Base-by-base conservation (phyloP, 2,329 filamentous ascomycete species). In the Pyrenochaeta sp. region DNA sequence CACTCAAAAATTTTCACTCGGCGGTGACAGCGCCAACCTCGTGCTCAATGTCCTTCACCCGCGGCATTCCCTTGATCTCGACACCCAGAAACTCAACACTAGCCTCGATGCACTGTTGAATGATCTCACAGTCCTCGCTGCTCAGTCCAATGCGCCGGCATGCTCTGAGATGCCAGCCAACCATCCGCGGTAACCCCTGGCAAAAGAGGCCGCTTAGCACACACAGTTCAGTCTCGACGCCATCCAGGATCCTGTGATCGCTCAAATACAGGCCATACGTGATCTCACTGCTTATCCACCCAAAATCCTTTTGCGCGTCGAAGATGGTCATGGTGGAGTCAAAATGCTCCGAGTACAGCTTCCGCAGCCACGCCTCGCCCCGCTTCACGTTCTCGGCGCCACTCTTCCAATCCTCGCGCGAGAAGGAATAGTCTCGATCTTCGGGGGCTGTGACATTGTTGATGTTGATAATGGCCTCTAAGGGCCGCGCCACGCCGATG, bases 401-500 rank as follows among this genome's bases (percentile, higher is more conserved):
- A n/a, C 76, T 77, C 51, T 79, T 72, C 82, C 82, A 85, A 9
- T 73, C 66, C 47, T 80, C 73, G 30, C 68, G 76, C 7, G 77
- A 78, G 42, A 63, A 68, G 9, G 65, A 73, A 39, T 69, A 77
- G 51, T 85, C 82, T 36, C 73, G 76, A 55, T 85, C 82, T 55
- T 83, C 81, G 1, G 70, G 71, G 9, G 61, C 63, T 56, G 83
- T 80, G n/a, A 78, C 55, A 23, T 71, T 65, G 39, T 59, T 68
- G 32, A 84, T 82, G 21, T 74, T 69, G 3, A 82, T 67, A 26
- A 83, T 76, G 3, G 79, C 76, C 53, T 83, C 80, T 10, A 85
- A 67, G 6, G 81, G 81, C 53, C 82, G 84, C 62, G 79, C 81
- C 0, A 84, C 79, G 1, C 83, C 82, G 14, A 84, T 74, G 3